phyloP scores from a whole-genome alignment of 352 stramenopile genomes.

The Pythium rhizo-oryzae region DNA sequence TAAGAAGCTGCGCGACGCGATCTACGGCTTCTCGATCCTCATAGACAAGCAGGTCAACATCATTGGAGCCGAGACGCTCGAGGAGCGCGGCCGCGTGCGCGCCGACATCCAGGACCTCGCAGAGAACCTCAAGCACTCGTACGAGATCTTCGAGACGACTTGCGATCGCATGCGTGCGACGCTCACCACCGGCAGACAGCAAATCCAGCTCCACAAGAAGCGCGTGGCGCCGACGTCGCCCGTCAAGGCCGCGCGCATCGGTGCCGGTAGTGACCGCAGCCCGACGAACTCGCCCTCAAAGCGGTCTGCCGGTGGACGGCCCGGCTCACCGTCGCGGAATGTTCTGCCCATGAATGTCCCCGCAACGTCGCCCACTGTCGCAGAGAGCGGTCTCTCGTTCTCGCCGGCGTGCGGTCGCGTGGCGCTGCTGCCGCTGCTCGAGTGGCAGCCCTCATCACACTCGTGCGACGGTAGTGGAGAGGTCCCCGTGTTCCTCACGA shows the following conservation, averaged over 20 bases:
- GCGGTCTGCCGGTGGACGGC: not conserved
- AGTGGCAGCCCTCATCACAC: constrained; percentile 6
- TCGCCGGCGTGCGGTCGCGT: constrained; percentile 14
- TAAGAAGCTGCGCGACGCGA: constrained; percentile 58
- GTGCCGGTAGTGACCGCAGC: not conserved
- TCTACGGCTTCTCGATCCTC: constrained; percentile 67
- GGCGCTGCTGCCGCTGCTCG: constrained; percentile 20
- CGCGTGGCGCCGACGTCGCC: constrained; percentile 23
- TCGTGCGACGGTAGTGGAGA: not conserved
- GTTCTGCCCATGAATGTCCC: constrained; percentile 5
- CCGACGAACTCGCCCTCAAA: constrained; percentile 11
- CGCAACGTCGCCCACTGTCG: constrained; percentile 15
- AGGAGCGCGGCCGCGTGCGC: constrained; percentile 51
- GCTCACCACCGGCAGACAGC: constrained; percentile 44
- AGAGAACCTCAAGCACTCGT: constrained; percentile 56
- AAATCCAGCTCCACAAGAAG: constrained; percentile 61
- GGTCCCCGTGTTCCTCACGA: constrained; percentile 34
- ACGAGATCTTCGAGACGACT: constrained; percentile 54
- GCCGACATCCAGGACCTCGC: constrained; percentile 67
- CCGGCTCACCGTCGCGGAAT: not conserved
- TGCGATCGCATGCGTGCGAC: constrained; percentile 64
- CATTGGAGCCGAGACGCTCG: constrained; percentile 43
- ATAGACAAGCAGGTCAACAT: constrained; percentile 80
- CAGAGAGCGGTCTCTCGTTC: constrained; percentile 18
- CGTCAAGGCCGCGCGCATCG: not conserved